Base-by-base conservation (phyloP, 352 stramenopile species). In the Pythium biforme region DNA sequence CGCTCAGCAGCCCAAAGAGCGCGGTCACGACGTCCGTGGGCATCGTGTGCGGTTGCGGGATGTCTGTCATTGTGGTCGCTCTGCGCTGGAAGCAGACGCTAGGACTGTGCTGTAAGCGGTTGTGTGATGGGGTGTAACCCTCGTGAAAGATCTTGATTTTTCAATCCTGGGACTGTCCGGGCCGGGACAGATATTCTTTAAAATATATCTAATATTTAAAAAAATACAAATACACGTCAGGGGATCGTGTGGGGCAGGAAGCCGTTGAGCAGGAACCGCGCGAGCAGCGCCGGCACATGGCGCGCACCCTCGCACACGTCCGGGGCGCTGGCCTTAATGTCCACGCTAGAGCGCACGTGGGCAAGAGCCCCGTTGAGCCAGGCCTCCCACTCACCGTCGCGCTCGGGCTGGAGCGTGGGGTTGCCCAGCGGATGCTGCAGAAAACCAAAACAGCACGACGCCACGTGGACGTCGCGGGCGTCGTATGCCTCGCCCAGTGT, bases 321-420 rank as follows among this genome's bases (percentile, higher is more conserved):
- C 1, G 10, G 40, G 5, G 33, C 40, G 2, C 39, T 51, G 1
- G 26, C 15, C 1, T 60, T 27, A 9, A 52, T 41, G 14, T 17
- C 15, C 15, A 19, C 41, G 14, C 22, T 23, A 2, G 5, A n/a
- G 0, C 51, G 40, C 14, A 59, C n/a, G 39, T 43, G 53, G 17
- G 12, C 26, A 41, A 60, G 55, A 7, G 27, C 51, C 50, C 26
- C 20, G 26, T 66, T 66, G 25, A 66, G 59, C 59, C 59, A 66
- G 7, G 47, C 40, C 43, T 60, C 59, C 59, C 59, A 66, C 51
- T 66, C 50, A 10, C 60, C 41, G 11, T 37, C 41, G 9, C 26
- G 50, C 41, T 49, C 52, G 12, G 53, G 56, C 17, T 50, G 56
- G 25, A 50, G 23, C 2, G 47, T 11, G 25, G 11, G 9, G 17